Percentiles rank a stretch among this genome's conserved stretches.
Conservation (phyloP, 129 eudicot species). For the Escallonia herrerae region DNA sequence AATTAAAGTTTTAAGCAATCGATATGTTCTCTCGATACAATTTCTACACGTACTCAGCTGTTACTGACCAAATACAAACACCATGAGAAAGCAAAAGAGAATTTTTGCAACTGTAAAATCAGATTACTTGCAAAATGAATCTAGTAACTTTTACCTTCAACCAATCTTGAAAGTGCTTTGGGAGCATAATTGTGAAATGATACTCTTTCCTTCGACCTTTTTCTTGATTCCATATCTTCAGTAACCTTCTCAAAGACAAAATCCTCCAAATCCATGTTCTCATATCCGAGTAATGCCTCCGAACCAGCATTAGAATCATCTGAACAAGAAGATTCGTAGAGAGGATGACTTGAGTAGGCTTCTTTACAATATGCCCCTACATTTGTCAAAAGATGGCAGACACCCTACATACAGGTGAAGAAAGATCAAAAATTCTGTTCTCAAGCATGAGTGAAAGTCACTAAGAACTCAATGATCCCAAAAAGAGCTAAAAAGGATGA, state of each 20-base stretch:
- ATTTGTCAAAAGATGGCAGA: constrained; percentile 73
- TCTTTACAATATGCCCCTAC: constrained; percentile 70
- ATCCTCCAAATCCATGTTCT: constrained; percentile 83
- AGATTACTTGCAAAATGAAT: not conserved
- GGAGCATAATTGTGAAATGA: constrained; percentile 74
- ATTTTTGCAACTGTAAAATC: not conserved
- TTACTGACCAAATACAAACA: not conserved
- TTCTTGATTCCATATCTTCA: constrained; percentile 59
- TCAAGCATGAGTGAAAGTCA: no score
- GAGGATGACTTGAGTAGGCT: constrained; percentile 29
- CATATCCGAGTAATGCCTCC: constrained; percentile 47
- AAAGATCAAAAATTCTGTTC: not conserved
- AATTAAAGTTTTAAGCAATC: not conserved
- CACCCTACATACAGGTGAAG: constrained; percentile 39
- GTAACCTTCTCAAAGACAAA: constrained; percentile 51
- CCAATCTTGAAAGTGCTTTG: constrained; percentile 46
- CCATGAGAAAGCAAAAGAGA: not conserved
- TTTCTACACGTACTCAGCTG: not conserved
- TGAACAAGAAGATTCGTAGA: constrained; percentile 50
- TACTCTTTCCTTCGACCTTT: constrained; percentile 39
- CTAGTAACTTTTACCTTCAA: constrained; percentile 46
- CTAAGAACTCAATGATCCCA: no score
- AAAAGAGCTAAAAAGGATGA: no score
- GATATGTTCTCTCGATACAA: not conserved
- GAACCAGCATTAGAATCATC: constrained; percentile 52